Conservation (phyloP, 1,139 yeast genomes). For the Debaryomyces nepalensis region DNA sequence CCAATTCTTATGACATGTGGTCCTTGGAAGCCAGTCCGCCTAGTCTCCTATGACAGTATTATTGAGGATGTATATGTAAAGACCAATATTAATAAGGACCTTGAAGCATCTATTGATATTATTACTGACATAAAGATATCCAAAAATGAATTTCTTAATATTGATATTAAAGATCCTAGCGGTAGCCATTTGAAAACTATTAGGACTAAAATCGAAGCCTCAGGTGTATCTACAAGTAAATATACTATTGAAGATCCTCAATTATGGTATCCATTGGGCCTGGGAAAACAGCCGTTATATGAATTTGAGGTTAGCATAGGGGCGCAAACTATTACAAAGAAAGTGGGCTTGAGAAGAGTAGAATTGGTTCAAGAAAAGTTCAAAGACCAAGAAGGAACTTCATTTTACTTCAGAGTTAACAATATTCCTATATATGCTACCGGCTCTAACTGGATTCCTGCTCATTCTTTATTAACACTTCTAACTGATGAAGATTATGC, state of each 20-base stretch:
- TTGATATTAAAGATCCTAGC: no score
- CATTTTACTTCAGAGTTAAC: constrained; percentile 48
- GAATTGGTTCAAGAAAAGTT: constrained; percentile 43
- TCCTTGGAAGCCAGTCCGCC: constrained; percentile 45
- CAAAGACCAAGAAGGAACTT: constrained; percentile 34
- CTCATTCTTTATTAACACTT: constrained; percentile 41
- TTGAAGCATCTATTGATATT: constrained; percentile 7
- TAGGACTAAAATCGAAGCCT: no score
- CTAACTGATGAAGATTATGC: constrained; percentile 37
- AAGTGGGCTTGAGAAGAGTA: constrained; percentile 42
- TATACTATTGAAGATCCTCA: constrained; percentile 24
- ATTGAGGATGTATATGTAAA: constrained; percentile 28
- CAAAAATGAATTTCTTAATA: no score
- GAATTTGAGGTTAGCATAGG: constrained; percentile 24
- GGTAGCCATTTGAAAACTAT: no score
- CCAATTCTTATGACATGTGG: constrained; percentile 54
- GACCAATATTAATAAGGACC: constrained; percentile 22
- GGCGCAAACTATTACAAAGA: constrained; percentile 14
- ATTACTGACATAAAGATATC: no score
- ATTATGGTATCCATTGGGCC: constrained; percentile 48
- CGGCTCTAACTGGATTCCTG: constrained; percentile 57
- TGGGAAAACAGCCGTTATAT: constrained; percentile 43
- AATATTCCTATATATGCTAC: constrained; percentile 38
- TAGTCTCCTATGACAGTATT: constrained; percentile 27
- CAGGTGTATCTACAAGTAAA: neutral